Conservation (phyloP, 2,329 filamentous ascomycete genomes). For the Ophidiomyces ophidiicola region DNA sequence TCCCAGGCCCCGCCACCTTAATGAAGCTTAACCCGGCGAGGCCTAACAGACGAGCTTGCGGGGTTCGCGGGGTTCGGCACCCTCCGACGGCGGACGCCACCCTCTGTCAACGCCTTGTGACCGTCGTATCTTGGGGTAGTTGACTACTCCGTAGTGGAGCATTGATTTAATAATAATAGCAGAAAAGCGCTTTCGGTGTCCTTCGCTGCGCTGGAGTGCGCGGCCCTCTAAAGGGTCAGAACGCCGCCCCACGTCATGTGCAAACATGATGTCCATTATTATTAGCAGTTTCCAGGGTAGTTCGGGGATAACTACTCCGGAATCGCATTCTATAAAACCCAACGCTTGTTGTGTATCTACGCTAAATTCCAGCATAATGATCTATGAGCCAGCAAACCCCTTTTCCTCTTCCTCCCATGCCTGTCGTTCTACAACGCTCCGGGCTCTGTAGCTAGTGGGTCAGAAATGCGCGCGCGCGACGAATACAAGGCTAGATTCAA, state of each 20-base stretch:
- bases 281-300: no score
- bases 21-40: neutral
- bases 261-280: no score
- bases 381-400: slow-evolving; percentile 40
- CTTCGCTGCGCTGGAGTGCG: no score
- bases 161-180: no score
- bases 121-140: no score
- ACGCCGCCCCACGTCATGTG: no score
- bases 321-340: no score
- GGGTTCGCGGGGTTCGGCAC: slow-evolving; percentile 29
- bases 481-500: neutral
- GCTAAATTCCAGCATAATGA: neutral
- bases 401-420: slow-evolving; percentile 51
- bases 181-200: no score
- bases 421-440: slow-evolving; percentile 44
- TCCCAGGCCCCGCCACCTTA: neutral
- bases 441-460: slow-evolving; percentile 30
- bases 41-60: neutral
- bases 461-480: slow-evolving; percentile 1
- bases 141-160: no score
- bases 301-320: no score
- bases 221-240: no score
- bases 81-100: slow-evolving; percentile 20
- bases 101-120: neutral
- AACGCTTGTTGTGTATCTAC: no score